Evolutionary conservation across 2,329 filamentous ascomycete genomes (phyloP).

Genomic region (Cordyceps fumosorosea): DNA sequence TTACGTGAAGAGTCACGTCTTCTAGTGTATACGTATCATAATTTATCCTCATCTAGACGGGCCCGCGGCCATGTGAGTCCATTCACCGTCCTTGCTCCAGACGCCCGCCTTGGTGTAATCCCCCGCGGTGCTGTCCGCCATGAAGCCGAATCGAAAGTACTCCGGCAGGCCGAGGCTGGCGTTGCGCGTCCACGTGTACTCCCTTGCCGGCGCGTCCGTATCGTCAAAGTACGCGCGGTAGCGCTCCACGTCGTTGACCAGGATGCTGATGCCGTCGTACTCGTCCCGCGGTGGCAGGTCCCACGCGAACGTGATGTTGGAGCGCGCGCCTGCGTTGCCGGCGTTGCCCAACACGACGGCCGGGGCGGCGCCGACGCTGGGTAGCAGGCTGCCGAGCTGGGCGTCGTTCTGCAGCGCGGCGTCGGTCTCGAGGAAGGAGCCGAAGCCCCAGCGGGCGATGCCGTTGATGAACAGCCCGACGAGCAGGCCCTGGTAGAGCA

Average conservation of each 20-base stretch:
- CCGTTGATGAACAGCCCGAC: conserved; percentile 92
- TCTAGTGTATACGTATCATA: not conserved
- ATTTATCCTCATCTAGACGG: conserved; percentile 36
- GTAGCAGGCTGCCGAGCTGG: conserved; percentile 57
- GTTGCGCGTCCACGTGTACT: conserved; percentile 55
- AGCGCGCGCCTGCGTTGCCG: conserved; percentile 29
- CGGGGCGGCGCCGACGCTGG: conserved; percentile 38
- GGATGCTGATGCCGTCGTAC: conserved; percentile 70
- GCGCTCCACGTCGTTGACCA: conserved; percentile 81
- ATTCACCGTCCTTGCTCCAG: conserved; percentile 59
- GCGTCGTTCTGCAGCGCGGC: conserved; percentile 63
- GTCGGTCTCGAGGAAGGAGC: conserved; percentile 77
- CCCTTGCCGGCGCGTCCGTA: conserved; percentile 33
- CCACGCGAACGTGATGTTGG: conserved; percentile 61
- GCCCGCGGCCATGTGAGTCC: conserved; percentile 59
- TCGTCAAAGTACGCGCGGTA: conserved; percentile 66
- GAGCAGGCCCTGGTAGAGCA: conserved; percentile 84
- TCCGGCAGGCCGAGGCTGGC: conserved; percentile 45
- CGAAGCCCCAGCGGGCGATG: conserved; percentile 90
- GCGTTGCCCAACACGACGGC: conserved; percentile 37
- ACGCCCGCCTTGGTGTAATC: conserved; percentile 72
- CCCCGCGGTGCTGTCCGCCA: conserved; percentile 55
- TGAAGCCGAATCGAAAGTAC: conserved; percentile 72
- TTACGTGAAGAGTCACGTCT: not conserved
- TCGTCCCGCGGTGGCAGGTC: conserved; percentile 35